Percentiles rank a stretch among this genome's conserved stretches.
phyloP scores from a whole-genome alignment of 129 eudicot species.

The Logfia minima region DNA sequence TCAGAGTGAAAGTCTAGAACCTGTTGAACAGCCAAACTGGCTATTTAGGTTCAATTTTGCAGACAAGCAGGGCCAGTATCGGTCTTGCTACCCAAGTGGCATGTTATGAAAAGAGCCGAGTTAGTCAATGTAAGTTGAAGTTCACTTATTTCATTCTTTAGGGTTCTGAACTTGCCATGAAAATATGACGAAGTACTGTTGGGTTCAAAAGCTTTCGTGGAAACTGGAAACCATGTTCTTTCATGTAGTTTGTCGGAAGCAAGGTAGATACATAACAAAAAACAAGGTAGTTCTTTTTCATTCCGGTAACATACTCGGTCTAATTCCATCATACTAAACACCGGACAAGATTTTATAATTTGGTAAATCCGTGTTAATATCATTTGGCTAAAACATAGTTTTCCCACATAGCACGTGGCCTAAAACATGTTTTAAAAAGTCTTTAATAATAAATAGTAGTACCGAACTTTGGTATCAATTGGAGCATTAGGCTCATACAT shows the following conservation, averaged over 20 bases:
- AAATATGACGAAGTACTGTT: not conserved
- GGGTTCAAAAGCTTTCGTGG: not conserved
- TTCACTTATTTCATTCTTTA: not conserved
- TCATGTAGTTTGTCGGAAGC: not conserved
- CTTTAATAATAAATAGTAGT: not conserved
- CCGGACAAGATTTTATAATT: too few species aligned
- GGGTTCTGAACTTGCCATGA: not conserved
- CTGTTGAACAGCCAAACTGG: not conserved
- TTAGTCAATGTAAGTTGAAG: not conserved
- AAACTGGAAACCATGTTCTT: not conserved
- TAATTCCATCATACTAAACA: too few species aligned
- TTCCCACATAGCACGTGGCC: not conserved
- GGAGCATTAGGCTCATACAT: not conserved
- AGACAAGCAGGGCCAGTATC: not conserved
- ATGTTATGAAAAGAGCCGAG: not conserved
- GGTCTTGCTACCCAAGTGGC: not conserved
- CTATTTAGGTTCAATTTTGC: not conserved
- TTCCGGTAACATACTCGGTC: not conserved
- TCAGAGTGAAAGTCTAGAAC: not conserved
- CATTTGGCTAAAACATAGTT: not conserved
- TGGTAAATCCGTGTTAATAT: too few species aligned
- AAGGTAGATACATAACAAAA: not conserved
- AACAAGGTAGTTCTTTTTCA: not conserved
- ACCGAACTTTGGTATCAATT: not conserved
- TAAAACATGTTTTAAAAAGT: not conserved